phyloP scores from a whole-genome alignment of 441 rosid species.

The Viola pubescens region DNA sequence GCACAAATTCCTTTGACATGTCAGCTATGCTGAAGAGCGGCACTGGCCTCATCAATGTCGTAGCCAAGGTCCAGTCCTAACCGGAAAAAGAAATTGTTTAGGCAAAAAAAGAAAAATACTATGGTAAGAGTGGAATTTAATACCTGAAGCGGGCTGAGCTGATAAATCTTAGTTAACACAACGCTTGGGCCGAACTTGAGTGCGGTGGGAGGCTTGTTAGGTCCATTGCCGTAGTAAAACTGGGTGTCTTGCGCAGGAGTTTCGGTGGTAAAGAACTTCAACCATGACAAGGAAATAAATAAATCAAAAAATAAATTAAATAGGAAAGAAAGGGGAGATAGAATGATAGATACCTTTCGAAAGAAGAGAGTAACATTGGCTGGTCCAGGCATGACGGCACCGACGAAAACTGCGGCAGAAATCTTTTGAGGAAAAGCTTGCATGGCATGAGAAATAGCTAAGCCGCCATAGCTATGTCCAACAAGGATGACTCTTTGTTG shows the following conservation, averaged over 20 bases:
- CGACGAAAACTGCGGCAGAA: conserved; percentile 36
- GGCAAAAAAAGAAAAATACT: too few relatives aligned
- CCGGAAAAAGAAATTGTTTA: too few relatives aligned
- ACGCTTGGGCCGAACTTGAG: conserved; percentile 31
- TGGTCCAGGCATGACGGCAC: conserved; percentile 49
- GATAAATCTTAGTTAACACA: conserved; percentile 25
- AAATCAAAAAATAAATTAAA: not conserved
- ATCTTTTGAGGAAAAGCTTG: conserved; percentile 36
- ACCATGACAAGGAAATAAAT: not conserved
- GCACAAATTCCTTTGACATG: not conserved
- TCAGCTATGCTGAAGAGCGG: not conserved
- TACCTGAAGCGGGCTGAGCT: conserved; percentile 48
- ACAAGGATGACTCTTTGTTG: conserved; percentile 38
- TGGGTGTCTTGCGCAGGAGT: conserved; percentile 29
- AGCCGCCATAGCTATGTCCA: conserved; percentile 45
- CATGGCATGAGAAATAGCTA: conserved; percentile 49
- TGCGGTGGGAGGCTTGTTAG: conserved; percentile 33
- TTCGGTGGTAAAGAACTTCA: conserved; percentile 17
- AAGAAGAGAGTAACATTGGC: conserved; percentile 24
- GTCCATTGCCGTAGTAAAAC: conserved; percentile 31
- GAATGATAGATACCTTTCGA: conserved; percentile 26
- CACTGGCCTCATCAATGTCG: not conserved
- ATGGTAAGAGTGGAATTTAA: not conserved
- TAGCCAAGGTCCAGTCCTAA: conserved; percentile 10
- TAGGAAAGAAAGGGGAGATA: too few relatives aligned